Evolutionary conservation across 177 flowering plant species (phyloP).

Genomic region (Vitis hybrid): DNA sequence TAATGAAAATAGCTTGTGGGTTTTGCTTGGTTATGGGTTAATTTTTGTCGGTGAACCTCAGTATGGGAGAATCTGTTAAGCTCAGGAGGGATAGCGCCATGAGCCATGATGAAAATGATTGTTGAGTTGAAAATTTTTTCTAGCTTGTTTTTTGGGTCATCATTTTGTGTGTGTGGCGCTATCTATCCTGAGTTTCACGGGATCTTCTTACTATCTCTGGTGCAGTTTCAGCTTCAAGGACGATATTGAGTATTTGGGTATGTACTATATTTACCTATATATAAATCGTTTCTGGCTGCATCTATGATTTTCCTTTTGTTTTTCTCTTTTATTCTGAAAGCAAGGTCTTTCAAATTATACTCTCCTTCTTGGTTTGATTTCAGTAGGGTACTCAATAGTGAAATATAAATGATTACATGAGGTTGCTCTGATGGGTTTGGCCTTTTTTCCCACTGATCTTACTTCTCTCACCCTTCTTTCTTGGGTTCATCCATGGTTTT

Average conservation of each 20-base stretch:
- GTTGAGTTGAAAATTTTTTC: neutral
- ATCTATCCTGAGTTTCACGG: conserved; percentile 55
- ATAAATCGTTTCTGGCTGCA: neutral
- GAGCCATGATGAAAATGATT: neutral
- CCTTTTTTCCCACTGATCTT: neutral
- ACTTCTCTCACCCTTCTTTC: neutral
- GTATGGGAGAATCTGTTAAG: conserved; percentile 54
- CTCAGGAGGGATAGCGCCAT: conserved; percentile 82
- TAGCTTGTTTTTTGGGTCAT: too few relatives aligned
- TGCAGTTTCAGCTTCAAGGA: conserved; percentile 4
- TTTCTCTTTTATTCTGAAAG: neutral
- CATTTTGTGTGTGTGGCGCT: conserved; percentile 28
- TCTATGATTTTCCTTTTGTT: neutral
- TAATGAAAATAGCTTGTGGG: too few relatives aligned
- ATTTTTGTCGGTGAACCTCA: neutral
- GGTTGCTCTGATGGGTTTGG: neutral
- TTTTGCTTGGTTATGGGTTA: too few relatives aligned
- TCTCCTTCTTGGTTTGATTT: neutral
- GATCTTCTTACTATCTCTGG: conserved; percentile 27
- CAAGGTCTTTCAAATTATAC: neutral
- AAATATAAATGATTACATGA: neutral
- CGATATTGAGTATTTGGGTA: neutral
- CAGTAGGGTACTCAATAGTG: neutral
- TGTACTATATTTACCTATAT: neutral
- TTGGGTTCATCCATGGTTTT: neutral